phyloP scores from a whole-genome alignment of 1,284 basidiomycete species.

The Peniophora sp. region DNA sequence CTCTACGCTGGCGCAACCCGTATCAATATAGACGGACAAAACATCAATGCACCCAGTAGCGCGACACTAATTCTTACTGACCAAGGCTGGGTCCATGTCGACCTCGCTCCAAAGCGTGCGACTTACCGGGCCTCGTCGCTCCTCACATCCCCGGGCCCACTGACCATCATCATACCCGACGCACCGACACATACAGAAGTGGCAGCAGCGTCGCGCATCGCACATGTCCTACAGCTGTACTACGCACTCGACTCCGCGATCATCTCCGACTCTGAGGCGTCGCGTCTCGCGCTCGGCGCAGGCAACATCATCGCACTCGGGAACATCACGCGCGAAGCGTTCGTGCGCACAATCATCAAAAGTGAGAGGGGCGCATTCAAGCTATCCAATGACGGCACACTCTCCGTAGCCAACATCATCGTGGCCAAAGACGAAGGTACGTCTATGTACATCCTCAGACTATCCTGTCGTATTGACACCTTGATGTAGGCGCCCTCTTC shows the following conservation, averaged over 20 bases:
- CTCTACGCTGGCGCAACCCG: not conserved
- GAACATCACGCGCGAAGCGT: slow-evolving; percentile 10
- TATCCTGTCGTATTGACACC: not conserved
- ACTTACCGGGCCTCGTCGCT: slow-evolving; percentile 54
- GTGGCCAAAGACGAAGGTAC: too few relatives aligned
- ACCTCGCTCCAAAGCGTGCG: slow-evolving; percentile 24
- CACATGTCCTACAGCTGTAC: slow-evolving; percentile 61
- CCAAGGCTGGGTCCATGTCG: not conserved
- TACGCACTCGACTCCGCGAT: slow-evolving; percentile 65
- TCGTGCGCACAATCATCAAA: slow-evolving; percentile 10
- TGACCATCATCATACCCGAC: slow-evolving; percentile 51
- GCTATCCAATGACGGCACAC: slow-evolving; percentile 12
- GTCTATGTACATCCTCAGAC: too few relatives aligned
- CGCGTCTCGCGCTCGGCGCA: slow-evolving; percentile 17
- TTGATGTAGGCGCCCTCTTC: slow-evolving; percentile 48
- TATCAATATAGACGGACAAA: not conserved
- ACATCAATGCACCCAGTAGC: not conserved
- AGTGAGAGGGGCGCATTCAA: slow-evolving; percentile 20
- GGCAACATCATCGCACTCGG: slow-evolving; percentile 60
- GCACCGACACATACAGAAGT: slow-evolving; percentile 20
- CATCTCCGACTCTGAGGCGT: slow-evolving; percentile 35
- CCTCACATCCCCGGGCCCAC: slow-evolving; percentile 41
- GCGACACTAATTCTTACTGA: not conserved
- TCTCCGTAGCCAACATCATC: too few relatives aligned
- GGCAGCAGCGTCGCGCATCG: slow-evolving; percentile 53